Evolutionary conservation across 148 eudicot species (phyloP), one percentile per base, ranked within the genome.

Genomic region (Limonium bicolor): DNA sequence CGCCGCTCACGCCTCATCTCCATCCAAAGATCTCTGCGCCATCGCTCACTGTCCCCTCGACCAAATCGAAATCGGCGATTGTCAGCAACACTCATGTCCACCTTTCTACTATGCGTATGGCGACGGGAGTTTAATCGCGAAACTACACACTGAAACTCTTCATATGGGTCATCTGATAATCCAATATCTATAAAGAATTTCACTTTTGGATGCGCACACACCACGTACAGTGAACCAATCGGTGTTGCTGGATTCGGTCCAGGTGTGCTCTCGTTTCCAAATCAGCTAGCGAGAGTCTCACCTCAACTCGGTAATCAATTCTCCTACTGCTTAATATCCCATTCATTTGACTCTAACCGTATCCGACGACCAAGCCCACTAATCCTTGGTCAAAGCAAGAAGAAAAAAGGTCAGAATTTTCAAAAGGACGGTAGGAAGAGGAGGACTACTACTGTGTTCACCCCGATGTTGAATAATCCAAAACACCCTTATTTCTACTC

Each of bases 221-320:
- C 58, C 9, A 66, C 96, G 16, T 71, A 83, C 14, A 94, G 56
- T 1, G 96, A 88, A 55, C 94, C 96, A 2, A 50, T 83, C 23
- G 96, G 96, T 0, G 96, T 88, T 5, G 96, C 94, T 2, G 96
- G 96, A 3, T 88, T 88, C 28, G 96, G 96, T 5, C 77, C 81
- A 0, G 96, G 96, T 0, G 25, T 60, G 0, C 77, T 83, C 4
- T 88, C 96, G 0, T 55, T 88, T 17, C 94, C 96, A 13, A 88
- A 88, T 6, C 96, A 88, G 55, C 69, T 88, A 0, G 78, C 86
- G 5, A 36, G 24, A 2, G 27, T 49, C 4, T 74, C 82, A 0
- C 86, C 96, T 2, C 59, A 72, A 2, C 48, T 88, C 9, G 92
- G 94, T 0, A 80, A 70, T 35, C 78, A 74, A 5, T 88, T 83